Conservation (phyloP, 2,329 filamentous ascomycete genomes). For the Aureobasidium sp. region DNA sequence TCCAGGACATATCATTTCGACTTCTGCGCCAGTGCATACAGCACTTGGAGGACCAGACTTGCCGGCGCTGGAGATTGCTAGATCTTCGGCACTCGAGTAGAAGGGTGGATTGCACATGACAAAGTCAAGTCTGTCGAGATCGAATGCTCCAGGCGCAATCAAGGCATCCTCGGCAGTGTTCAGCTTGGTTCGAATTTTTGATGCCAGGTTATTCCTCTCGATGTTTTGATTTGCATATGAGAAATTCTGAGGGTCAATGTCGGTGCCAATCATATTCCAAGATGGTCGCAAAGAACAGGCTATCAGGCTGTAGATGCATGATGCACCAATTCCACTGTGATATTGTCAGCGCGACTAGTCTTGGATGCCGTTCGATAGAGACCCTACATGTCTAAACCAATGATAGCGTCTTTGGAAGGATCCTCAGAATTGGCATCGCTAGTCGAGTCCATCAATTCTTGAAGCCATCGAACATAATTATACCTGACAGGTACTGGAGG, state of each 20-base stretch:
- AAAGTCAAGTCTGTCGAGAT: constrained; percentile 58
- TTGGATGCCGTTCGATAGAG: not conserved
- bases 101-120: constrained; percentile 94
- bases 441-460: constrained; percentile 67
- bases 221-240: constrained; percentile 60
- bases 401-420: constrained; percentile 45
- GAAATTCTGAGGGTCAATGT: constrained; percentile 67
- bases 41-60: constrained; percentile 64
- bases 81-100: constrained; percentile 65
- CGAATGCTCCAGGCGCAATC: constrained; percentile 53
- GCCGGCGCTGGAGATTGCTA: constrained; percentile 52
- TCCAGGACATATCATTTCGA: constrained; percentile 72
- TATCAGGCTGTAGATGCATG: constrained; percentile 82
- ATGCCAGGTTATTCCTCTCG: constrained; percentile 51
- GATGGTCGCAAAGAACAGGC: constrained; percentile 56
- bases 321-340: constrained; percentile 70
- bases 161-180: constrained; percentile 46
- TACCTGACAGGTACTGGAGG: constrained; percentile 33
- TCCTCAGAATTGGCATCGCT: constrained; percentile 28
- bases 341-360: not conserved
- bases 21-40: constrained; percentile 64
- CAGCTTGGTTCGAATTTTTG: constrained; percentile 56
- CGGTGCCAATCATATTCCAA: constrained; percentile 52
- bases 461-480: constrained; percentile 87
- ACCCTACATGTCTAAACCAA: constrained; percentile 64